phyloP scores from a whole-genome alignment of 2,329 filamentous ascomycete genomes.

The Beauveria medogensis region DNA sequence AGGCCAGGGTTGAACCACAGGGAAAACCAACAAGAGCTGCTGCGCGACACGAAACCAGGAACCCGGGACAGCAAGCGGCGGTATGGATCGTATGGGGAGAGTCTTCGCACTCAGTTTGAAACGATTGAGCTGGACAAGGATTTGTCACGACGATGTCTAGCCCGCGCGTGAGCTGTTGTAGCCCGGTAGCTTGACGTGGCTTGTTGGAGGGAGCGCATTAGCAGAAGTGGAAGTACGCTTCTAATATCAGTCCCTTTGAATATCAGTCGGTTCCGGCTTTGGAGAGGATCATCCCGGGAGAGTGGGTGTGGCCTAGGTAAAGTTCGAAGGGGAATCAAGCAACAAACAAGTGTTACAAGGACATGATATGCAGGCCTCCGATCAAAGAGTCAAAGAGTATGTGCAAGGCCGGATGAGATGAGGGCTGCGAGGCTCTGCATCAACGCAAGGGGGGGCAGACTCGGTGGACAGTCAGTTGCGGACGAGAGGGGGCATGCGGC shows the following conservation, averaged over 20 bases:
- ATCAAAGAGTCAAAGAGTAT: background rate
- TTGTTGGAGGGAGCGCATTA: background rate
- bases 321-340: background rate
- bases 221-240: background rate
- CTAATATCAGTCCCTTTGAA: background rate
- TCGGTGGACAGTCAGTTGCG: too few relatives aligned
- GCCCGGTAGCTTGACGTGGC: background rate
- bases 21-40: background rate
- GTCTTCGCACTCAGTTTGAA: background rate
- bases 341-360: background rate
- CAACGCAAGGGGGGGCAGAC: background rate
- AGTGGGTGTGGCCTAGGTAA: background rate
- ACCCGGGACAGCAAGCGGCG: background rate
- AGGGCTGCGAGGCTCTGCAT: background rate
- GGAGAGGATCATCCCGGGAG: background rate
- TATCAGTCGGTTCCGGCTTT: background rate
- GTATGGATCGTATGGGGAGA: background rate
- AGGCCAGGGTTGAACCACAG: background rate
- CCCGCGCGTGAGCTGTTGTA: background rate
- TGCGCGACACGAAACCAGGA: background rate
- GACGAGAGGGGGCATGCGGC: background rate
- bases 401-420: too few relatives aligned
- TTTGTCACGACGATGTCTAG: background rate
- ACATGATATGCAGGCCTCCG: background rate
- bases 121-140: background rate